Evolutionary conservation across 2,329 filamentous ascomycete species (phyloP), one percentile per base, ranked within the genome.

Genomic region (Cercospora brassicicola): DNA sequence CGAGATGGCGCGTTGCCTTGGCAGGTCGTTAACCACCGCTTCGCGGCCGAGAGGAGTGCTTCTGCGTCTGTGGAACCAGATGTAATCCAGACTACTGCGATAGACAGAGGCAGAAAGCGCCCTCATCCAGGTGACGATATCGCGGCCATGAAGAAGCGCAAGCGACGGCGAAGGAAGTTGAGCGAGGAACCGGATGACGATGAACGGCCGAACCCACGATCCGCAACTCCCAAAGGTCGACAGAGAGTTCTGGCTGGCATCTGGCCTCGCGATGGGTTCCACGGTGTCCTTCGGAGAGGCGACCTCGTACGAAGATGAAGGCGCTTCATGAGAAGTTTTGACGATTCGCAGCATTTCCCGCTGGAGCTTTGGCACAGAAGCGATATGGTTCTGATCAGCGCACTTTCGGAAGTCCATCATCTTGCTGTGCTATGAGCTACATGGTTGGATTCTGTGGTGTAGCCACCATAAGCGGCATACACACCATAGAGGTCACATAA

Each of bases 221-320:
- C 28, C 30, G 10, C 42, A 28, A n/a, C n/a, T 23, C 26, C 31
- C 9, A 62, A 39, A 30, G 48, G 59, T 2, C 33, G 64, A 30
- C 64, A 30, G 20, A 59, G 64, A n/a, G 30, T 45, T 28, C 31
- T 66, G 59, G 51, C 48, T 48, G 64, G 59, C 7, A 23, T 62
- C 13, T 66, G 64, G 59, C 59, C 28, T n/a, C n/a, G 23, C 15
- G 57, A 66, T 45, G 28, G 64, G 15, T 56, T 59, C 15, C n/a
- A 42, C 48, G 57, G 57, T 36, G 13, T 13, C 15, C 31, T 31
- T 45, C 57, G 42, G 15, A 56, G 26, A 45, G 59, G 28, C 42
- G 42, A 64, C 26, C 55, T 51, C 13, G 60, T 62, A 6, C 39
- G 42, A 45, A 61, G 59, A 42, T 61, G 33, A 42, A 15, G 6